Evolutionary conservation across 1,139 yeast species (phyloP), one percentile per base, ranked within the genome.

Genomic region (Suhomyces choctaworum): DNA sequence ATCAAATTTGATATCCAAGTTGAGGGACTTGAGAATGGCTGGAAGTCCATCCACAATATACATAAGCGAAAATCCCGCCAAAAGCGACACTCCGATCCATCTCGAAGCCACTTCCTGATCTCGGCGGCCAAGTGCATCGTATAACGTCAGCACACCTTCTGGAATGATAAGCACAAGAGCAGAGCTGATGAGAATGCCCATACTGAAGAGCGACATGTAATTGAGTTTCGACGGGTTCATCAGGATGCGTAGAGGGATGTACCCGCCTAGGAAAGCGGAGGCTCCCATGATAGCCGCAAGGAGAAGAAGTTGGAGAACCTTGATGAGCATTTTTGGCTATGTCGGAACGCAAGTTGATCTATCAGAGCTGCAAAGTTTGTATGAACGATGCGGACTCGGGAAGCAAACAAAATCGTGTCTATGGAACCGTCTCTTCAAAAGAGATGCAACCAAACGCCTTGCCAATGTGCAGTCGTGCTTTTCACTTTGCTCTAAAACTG

Each of bases 131-230:
- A 45, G 41, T n/a, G 60, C 54, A 9, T 56, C 51, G 36, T 62
- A 66, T 34, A 76, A 52, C 3, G 72, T 68, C 45, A 73, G 78
- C 22, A 78, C 64, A 5, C 89, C 89, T 54, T 83, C 92, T 0
- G 92, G 92, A 13, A 83, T 68, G 16, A 82, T 78, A 15, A 83
- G 66, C n/a, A 78, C 67, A 36, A 82, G 54, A 1, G 85, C 71
- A 0, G 89, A 77, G 3, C 88, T 82, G 4, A 82, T 62, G 31
- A 83, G 64, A 16, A 83, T 62, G 0, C 92, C 92, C 50, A 74
- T 70, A 40, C 85, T 80, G 35, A 80, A 61, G 9, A 73, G 58
- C 2, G 85, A 73, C 12, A 72, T 51, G 29, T 37, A 40, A 31
- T 47, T 53, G 34, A 50, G 39, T 24, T 40, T 49, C 25, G 39